These are phyloP conservation scores for Ophiorrhiza pumila DNA, from an alignment of 257 asterid genomes.

Conservation along the genomic window DNA sequence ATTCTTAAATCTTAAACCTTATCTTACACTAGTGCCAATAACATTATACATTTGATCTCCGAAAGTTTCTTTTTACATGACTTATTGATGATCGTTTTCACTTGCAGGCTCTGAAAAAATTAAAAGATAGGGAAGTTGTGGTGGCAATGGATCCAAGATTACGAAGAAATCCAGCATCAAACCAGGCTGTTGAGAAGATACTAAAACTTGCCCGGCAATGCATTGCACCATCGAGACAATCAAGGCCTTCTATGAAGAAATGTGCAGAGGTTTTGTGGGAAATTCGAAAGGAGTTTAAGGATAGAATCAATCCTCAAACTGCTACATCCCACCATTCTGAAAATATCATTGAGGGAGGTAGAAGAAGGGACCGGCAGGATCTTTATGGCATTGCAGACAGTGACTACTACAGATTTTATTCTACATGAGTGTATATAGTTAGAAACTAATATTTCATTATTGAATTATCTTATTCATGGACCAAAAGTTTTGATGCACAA, in stretches of 20 bases:
- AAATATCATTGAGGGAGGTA: conserved; percentile 20
- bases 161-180: conserved; percentile 39
- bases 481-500: too few species aligned
- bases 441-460: too few species aligned
- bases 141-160: conserved; percentile 67
- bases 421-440: conserved; percentile 26
- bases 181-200: conserved; percentile 45
- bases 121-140: conserved; percentile 42
- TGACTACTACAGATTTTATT: conserved; percentile 35
- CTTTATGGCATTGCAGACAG: conserved; percentile 25
- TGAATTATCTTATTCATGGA: too few species aligned
- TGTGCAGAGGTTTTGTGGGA: conserved; percentile 65
- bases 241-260: conserved; percentile 65
- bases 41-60: too few species aligned
- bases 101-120: conserved; percentile 49
- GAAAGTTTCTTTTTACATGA: neutral
- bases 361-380: conserved; percentile 17
- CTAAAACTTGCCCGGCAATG: conserved; percentile 60
- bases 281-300: conserved; percentile 45
- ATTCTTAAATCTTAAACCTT: too few species aligned
- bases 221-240: conserved; percentile 50
- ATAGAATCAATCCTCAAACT: conserved; percentile 8
- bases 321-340: conserved; percentile 33
- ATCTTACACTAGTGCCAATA: too few species aligned
- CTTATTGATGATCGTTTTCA: neutral